phyloP scores from a whole-genome alignment of 75 land plant genomes.

The Larix kaempferi region DNA sequence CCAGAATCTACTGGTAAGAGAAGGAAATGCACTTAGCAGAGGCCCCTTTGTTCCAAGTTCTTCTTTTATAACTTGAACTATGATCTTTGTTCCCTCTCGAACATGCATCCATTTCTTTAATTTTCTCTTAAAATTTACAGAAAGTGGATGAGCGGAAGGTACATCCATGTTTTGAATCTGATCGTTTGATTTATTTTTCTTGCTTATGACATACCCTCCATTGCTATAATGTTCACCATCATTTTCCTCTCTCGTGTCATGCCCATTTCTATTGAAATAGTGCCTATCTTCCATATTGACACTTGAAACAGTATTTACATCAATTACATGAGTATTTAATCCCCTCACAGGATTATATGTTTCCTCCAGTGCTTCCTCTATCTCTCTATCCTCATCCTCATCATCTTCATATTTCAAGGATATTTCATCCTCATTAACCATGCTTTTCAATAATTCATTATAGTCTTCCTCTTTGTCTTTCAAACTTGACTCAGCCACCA shows the following conservation, averaged over 20 bases:
- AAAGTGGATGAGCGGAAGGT: constrained; percentile 10
- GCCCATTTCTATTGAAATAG: constrained; percentile 11
- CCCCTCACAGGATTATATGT: too few relatives aligned
- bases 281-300: constrained; percentile 24
- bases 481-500: not conserved
- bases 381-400: constrained; percentile 36
- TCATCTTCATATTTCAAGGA: constrained; percentile 20
- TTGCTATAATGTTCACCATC: not conserved
- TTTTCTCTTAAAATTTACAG: constrained; percentile 26
- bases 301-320: constrained; percentile 12
- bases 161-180: not conserved
- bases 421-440: constrained; percentile 21
- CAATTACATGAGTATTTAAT: not conserved
- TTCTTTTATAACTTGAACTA: constrained; percentile 96
- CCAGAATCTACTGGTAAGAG: constrained; percentile 90
- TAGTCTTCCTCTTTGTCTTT: constrained; percentile 7
- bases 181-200: constrained; percentile 1
- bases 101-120: constrained; percentile 63
- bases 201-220: not conserved
- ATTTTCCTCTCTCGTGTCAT: constrained; percentile 20
- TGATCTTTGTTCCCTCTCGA: constrained; percentile 70
- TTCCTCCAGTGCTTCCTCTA: constrained; percentile 31
- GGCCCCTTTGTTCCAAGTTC: constrained; percentile 93
- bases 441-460: constrained; percentile 2
- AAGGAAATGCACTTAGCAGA: constrained; percentile 68